Percentiles rank a stretch among this genome's conserved stretches.
phyloP scores from a whole-genome alignment of 1,284 basidiomycete genomes.

The Austropuccinia psidii region DNA sequence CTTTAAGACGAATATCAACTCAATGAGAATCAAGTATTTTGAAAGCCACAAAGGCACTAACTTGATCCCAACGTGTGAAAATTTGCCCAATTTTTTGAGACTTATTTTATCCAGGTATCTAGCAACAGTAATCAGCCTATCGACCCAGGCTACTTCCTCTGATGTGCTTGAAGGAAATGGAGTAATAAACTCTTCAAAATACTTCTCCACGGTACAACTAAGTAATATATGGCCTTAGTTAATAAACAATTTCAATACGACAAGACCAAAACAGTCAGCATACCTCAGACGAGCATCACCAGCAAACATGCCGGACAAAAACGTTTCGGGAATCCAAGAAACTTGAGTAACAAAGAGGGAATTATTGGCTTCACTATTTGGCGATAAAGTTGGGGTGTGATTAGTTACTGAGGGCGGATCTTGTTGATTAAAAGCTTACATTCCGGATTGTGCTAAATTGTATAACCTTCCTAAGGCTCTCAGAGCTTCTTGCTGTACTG shows the following conservation, averaged over 20 bases:
- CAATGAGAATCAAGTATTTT: slow-evolving; percentile 50
- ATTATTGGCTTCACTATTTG: slow-evolving; percentile 68
- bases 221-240: slow-evolving; percentile 33
- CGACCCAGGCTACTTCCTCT: slow-evolving; percentile 27
- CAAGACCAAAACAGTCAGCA: slow-evolving; percentile 42
- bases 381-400: neutral
- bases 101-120: slow-evolving; percentile 8
- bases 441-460: slow-evolving; percentile 73
- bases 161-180: slow-evolving; percentile 58
- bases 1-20: slow-evolving; percentile 48
- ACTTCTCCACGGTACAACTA: slow-evolving; percentile 59
- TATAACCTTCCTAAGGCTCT: slow-evolving; percentile 71
- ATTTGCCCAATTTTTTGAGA: slow-evolving; percentile 15
- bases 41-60: slow-evolving; percentile 55
- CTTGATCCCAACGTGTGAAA: slow-evolving; percentile 19
- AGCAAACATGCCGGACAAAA: slow-evolving; percentile 53
- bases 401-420: slow-evolving; percentile 15
- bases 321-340: slow-evolving; percentile 79
- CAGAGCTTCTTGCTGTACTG: slow-evolving; percentile 75
- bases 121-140: slow-evolving; percentile 14
- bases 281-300: slow-evolving; percentile 34
- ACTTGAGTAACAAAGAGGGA: slow-evolving; percentile 68
- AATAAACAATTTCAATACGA: slow-evolving; percentile 55
- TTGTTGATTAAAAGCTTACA: slow-evolving; percentile 55
- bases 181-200: slow-evolving; percentile 66